phyloP scores from a whole-genome alignment of 768 basidiomycete species.

The Mycena venus region DNA sequence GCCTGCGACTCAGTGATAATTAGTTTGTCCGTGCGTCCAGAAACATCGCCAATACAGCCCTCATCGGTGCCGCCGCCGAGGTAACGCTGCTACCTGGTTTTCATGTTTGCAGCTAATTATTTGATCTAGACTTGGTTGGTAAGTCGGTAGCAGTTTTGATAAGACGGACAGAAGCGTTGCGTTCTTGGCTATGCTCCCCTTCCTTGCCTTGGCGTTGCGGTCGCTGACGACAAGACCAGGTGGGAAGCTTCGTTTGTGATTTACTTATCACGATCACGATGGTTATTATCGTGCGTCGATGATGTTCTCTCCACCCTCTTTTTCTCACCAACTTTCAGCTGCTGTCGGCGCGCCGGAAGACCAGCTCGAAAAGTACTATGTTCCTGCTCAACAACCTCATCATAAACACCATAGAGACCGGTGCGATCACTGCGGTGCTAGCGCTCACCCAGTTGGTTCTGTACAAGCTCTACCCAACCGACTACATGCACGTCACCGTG shows the following conservation, averaged over 20 bases:
- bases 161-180: no score
- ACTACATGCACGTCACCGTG: neutral
- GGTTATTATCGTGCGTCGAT: neutral
- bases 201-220: no score
- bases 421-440: neutral
- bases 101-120: neutral
- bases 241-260: conserved; percentile 14
- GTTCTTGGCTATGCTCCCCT: no score
- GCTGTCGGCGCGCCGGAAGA: neutral
- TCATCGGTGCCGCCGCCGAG: neutral
- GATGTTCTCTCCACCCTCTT: neutral
- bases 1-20: neutral
- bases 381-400: conserved; percentile 19
- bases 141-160: no score
- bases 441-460: neutral
- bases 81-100: neutral
- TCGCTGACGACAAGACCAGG: no score
- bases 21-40: neutral
- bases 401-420: conserved; percentile 19
- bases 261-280: conserved; percentile 7
- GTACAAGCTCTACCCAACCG: neutral
- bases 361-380: neutral
- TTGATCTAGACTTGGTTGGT: neutral
- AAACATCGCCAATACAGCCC: conserved; percentile 1
- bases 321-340: neutral